phyloP scores from a whole-genome alignment of 208 protist species.

The Phytomonas sp. region DNA sequence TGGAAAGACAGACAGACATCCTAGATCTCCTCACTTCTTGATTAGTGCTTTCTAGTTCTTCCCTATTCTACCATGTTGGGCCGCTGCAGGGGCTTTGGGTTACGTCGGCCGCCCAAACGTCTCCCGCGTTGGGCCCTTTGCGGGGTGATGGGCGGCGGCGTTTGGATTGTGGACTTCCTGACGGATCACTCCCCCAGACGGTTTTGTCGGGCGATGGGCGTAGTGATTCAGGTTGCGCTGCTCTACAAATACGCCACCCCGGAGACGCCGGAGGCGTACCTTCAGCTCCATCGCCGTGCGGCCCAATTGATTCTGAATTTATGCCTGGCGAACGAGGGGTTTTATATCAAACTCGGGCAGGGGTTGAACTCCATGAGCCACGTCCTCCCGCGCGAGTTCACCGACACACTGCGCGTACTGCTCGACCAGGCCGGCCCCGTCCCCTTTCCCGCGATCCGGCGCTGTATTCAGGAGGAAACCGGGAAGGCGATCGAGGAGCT shows the following conservation, averaged over 20 bases:
- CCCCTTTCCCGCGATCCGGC: constrained; percentile 31
- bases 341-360: constrained; percentile 89
- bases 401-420: constrained; percentile 55
- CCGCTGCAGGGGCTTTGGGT: not conserved
- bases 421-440: constrained; percentile 59
- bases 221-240: constrained; percentile 27
- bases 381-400: constrained; percentile 80
- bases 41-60: constrained; percentile 14
- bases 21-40: constrained; percentile 8
- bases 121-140: constrained; percentile 5
- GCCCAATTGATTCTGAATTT: constrained; percentile 44
- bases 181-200: constrained; percentile 63
- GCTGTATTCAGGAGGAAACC: constrained; percentile 56
- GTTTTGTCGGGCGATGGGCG: constrained; percentile 38
- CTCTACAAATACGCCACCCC: constrained; percentile 66
- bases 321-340: constrained; percentile 72
- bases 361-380: constrained; percentile 82
- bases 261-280: constrained; percentile 43
- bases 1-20: constrained; percentile 9
- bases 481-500: constrained; percentile 47
- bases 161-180: constrained; percentile 24
- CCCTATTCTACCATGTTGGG: not conserved
- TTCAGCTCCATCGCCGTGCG: constrained; percentile 31
- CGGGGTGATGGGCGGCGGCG: constrained; percentile 16
- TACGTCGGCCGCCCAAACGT: constrained; percentile 21